phyloP scores from a whole-genome alignment of 1,284 basidiomycete genomes.

The Cerrena zonata region DNA sequence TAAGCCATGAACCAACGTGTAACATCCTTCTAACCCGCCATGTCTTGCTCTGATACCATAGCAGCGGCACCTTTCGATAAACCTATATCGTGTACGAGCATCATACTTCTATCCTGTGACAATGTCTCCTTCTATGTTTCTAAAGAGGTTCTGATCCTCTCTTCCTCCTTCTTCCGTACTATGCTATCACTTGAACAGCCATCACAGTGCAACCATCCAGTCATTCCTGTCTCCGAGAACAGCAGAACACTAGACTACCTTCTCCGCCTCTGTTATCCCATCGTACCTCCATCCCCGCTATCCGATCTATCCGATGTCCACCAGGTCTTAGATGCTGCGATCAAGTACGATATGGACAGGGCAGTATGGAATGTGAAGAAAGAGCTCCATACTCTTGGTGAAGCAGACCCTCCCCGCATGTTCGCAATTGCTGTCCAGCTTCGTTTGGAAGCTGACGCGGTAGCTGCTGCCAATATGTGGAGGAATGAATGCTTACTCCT shows the following conservation, averaged over 20 bases:
- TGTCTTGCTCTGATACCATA: neutral
- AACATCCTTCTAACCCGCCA: too few relatives aligned
- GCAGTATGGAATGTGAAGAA: neutral
- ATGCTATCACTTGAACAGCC: constrained; percentile 17
- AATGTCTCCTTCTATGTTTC: constrained; percentile 17
- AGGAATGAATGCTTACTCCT: neutral
- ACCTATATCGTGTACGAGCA: constrained; percentile 4
- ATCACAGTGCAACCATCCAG: neutral
- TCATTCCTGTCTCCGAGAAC: constrained; percentile 9
- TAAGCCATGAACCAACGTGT: too few relatives aligned
- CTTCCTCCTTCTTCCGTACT: constrained; percentile 15
- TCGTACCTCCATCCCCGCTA: neutral
- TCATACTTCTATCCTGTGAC: constrained; percentile 17
- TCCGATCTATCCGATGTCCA: neutral
- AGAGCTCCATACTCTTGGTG: neutral
- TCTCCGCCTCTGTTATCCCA: constrained; percentile 12
- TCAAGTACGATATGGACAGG: constrained; percentile 11
- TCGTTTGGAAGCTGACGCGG: constrained; percentile 4
- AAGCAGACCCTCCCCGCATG: constrained; percentile 2
- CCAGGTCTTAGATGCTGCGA: constrained; percentile 1
- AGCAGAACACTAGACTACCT: constrained; percentile 5
- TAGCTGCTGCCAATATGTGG: neutral
- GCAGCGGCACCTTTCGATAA: neutral
- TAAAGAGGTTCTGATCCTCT: constrained; percentile 15
- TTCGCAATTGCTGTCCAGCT: constrained; percentile 7